Conservation (phyloP, 805 yeast species). For the Starmerella riodocensis region DNA sequence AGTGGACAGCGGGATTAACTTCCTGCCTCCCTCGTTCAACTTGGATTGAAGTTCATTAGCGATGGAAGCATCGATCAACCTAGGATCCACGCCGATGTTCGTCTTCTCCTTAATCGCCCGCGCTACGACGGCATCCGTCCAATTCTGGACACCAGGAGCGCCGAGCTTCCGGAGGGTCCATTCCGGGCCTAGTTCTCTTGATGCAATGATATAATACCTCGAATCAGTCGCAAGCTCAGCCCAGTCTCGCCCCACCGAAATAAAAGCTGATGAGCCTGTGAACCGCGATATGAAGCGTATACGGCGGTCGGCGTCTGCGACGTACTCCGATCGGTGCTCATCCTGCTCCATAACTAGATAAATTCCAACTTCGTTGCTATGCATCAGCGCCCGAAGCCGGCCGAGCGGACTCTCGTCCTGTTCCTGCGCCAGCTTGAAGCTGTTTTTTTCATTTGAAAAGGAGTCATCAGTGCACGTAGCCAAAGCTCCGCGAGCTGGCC, state of each 20-base stretch:
- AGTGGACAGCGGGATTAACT: constrained; percentile 38
- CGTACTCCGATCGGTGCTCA: constrained; percentile 86
- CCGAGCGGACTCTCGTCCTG: neutral
- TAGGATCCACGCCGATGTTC: constrained; percentile 75
- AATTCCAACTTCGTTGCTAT: constrained; percentile 46
- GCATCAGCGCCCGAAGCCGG: constrained; percentile 35
- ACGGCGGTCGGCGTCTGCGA: constrained; percentile 67
- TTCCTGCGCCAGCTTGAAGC: too few relatives aligned
- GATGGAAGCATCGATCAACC: constrained; percentile 37
- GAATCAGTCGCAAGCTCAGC: constrained; percentile 91
- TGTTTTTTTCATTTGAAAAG: too few relatives aligned
- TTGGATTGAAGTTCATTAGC: constrained; percentile 22
- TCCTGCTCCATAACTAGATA: constrained; percentile 81
- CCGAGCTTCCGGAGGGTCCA: constrained; percentile 81
- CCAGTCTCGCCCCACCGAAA: constrained; percentile 53
- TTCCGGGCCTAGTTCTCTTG: constrained; percentile 58
- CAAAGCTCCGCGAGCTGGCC: constrained; percentile 7
- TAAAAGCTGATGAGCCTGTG: constrained; percentile 87
- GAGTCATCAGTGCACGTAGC: too few relatives aligned
- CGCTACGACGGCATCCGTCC: constrained; percentile 67
- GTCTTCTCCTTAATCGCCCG: constrained; percentile 34
- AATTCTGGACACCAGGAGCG: constrained; percentile 48
- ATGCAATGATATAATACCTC: constrained; percentile 84
- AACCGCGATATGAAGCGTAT: constrained; percentile 71
- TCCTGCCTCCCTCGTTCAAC: constrained; percentile 27